Evolutionary conservation across 768 basidiomycete genomes (phyloP).

Genomic region (Leccinum uliginosum): DNA sequence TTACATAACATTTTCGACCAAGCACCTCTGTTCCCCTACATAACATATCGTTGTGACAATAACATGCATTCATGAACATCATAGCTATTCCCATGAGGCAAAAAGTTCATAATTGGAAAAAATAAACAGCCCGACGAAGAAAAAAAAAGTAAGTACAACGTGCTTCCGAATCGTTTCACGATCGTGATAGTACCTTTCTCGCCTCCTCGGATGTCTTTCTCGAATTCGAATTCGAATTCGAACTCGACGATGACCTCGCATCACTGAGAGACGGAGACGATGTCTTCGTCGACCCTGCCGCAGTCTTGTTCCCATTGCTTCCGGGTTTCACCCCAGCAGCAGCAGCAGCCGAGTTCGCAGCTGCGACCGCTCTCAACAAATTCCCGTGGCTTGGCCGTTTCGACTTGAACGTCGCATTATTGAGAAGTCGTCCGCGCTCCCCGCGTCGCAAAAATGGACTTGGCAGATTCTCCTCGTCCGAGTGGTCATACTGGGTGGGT

Average conservation of each 20-base stretch:
- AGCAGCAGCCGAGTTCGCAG: slow-evolving; percentile 42
- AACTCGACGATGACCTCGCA: slow-evolving; percentile 37
- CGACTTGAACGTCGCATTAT: slow-evolving; percentile 13
- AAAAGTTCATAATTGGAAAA: background rate
- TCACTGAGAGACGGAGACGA: slow-evolving; percentile 11
- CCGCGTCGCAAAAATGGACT: slow-evolving; percentile 72
- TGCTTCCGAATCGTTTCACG: slow-evolving; percentile 1
- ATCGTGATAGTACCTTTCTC: slow-evolving; percentile 13
- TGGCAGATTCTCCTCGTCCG: slow-evolving; percentile 81
- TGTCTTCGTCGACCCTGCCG: slow-evolving; percentile 4
- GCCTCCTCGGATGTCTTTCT: slow-evolving; percentile 51
- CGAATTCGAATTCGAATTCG: slow-evolving; percentile 30
- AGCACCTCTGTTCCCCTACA: too few species aligned
- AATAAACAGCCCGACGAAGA: background rate
- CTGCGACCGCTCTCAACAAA: slow-evolving; percentile 55
- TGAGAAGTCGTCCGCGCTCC: slow-evolving; percentile 34
- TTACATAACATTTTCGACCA: too few species aligned
- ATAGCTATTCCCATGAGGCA: background rate
- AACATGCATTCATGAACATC: background rate
- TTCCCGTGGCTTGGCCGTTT: slow-evolving; percentile 51
- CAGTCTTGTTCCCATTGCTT: slow-evolving; percentile 6
- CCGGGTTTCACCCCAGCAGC: slow-evolving; percentile 19
- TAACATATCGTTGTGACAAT: background rate
- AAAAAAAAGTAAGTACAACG: background rate
- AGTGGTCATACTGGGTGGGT: slow-evolving; percentile 58